These are phyloP conservation scores for Tubosaeta sp. DNA, from an alignment of 768 basidiomycete genomes.

Conservation along the genomic window DNA sequence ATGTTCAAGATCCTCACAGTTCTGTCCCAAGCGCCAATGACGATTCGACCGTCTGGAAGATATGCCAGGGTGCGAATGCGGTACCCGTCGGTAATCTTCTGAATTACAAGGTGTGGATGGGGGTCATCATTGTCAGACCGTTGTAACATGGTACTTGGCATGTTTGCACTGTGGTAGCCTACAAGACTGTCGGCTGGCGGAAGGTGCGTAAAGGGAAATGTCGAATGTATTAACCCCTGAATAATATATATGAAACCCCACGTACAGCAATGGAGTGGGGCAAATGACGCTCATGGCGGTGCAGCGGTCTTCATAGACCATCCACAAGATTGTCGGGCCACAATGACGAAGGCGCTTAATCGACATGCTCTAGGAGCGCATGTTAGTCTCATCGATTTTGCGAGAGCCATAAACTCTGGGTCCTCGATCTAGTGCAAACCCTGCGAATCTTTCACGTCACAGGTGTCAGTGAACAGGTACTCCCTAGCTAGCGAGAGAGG, in stretches of 20 bases:
- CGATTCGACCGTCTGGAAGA: constrained; percentile 1
- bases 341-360: not conserved
- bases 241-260: not conserved
- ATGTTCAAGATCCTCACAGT: not conserved
- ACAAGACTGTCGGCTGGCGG: not conserved
- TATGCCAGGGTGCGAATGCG: not conserved
- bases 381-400: not conserved
- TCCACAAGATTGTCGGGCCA: not conserved
- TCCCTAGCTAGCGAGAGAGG: too few relatives aligned
- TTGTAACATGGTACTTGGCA: not conserved
- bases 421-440: too few relatives aligned
- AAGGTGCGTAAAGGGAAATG: not conserved
- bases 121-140: not conserved
- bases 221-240: not conserved
- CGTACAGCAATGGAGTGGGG: not conserved
- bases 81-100: too few relatives aligned
- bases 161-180: not conserved
- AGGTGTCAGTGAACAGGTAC: too few relatives aligned
- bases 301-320: not conserved
- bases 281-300: not conserved
- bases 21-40: not conserved
- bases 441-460: too few relatives aligned
- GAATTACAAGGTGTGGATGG: not conserved
- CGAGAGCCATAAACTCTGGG: too few relatives aligned
- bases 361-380: not conserved